These are phyloP conservation scores for Chloroidium sp. DNA, from an alignment of 163 green algal species.

Conservation along the genomic window DNA sequence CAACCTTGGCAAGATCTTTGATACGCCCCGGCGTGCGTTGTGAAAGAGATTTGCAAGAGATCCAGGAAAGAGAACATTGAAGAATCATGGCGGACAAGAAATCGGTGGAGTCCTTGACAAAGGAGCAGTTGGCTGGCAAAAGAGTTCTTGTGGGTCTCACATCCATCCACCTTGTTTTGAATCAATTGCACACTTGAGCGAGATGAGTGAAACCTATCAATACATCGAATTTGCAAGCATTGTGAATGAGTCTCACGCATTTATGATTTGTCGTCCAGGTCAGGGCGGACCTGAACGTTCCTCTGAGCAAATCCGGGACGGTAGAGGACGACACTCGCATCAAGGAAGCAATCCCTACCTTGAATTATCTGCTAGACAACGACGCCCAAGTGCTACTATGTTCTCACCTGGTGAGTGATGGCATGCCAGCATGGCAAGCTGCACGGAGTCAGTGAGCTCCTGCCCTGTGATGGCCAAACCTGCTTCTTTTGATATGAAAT, in stretches of 20 bases:
- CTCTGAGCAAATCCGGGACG: conserved; percentile 70
- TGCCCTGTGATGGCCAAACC: too few relatives aligned
- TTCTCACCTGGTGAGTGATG: conserved; percentile 68
- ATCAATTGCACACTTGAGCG: not conserved
- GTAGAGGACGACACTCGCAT: conserved; percentile 99
- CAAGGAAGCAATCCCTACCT: conserved; percentile 88
- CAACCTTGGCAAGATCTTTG: too few relatives aligned
- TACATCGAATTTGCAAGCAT: not conserved
- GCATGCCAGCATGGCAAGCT: not conserved
- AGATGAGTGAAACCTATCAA: not conserved
- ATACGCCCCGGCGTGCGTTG: too few relatives aligned
- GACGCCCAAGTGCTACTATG: conserved; percentile 93
- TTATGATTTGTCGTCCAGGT: conserved; percentile 9
- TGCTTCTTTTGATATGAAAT: too few relatives aligned
- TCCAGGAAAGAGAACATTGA: too few relatives aligned
- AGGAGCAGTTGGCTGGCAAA: not conserved
- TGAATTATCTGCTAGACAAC: conserved; percentile 96
- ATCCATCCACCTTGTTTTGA: not conserved
- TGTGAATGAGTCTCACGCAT: not conserved
- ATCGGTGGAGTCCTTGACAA: not conserved
- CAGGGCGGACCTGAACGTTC: conserved; percentile 73
- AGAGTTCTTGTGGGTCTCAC: not conserved
- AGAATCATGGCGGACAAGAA: not conserved
- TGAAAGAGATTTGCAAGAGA: too few relatives aligned
- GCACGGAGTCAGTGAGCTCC: too few relatives aligned